phyloP scores from a whole-genome alignment of 139 green algal genomes.

The Marvania coccoides region DNA sequence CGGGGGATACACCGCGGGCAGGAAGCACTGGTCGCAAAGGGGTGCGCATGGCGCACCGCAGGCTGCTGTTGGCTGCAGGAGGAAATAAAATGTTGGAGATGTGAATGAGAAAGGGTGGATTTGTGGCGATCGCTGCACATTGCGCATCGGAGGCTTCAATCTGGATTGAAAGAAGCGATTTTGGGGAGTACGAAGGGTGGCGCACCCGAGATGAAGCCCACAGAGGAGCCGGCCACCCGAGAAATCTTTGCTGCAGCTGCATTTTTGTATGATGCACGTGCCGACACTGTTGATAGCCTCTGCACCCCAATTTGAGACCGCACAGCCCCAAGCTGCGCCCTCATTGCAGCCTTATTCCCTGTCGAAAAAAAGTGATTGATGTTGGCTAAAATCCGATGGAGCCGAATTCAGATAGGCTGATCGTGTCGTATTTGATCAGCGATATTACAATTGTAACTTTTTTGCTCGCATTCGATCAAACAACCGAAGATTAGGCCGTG shows the following conservation, averaged over 20 bases:
- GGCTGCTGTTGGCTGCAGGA: constrained; percentile 11
- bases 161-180: too few relatives aligned
- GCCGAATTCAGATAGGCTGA: too few relatives aligned
- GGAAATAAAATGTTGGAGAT: not conserved
- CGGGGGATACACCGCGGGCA: not conserved
- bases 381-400: too few relatives aligned
- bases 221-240: not conserved
- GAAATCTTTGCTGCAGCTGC: not conserved
- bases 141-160: too few relatives aligned
- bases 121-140: too few relatives aligned
- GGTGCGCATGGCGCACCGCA: not conserved
- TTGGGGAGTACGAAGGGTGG: too few relatives aligned
- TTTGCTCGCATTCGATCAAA: too few relatives aligned
- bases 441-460: too few relatives aligned
- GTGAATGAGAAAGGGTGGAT: not conserved
- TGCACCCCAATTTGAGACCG: not conserved
- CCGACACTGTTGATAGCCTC: not conserved
- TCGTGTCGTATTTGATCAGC: too few relatives aligned
- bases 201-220: not conserved
- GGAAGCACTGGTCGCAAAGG: not conserved
- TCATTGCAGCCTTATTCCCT: not conserved
- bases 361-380: too few relatives aligned
- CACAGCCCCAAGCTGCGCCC: not conserved
- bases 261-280: not conserved
- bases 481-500: too few relatives aligned